Base-by-base conservation (phyloP, 2,329 filamentous ascomycete genomes). In the Chaetoscypha palmicola region DNA sequence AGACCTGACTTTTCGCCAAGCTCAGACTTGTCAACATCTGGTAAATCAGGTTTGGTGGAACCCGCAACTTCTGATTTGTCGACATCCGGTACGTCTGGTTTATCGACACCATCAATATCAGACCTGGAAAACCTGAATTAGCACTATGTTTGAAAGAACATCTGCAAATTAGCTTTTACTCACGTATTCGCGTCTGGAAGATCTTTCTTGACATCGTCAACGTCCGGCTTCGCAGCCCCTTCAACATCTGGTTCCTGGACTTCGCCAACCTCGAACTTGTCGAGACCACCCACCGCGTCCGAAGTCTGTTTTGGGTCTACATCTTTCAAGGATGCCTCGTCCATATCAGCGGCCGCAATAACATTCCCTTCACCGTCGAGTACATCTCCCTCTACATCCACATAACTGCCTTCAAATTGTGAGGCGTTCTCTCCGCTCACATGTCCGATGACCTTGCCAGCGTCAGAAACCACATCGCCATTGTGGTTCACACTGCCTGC, bases 371-470 rank as follows among this genome's bases (percentile, higher is more conserved):
- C 72, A 22, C 73, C 70, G 58, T 77, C 73, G 24, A 77, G 63
- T 9, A 77, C 69, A 49, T 75, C 71, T n/a, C 74, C 74, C 41
- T 73, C 68, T 44, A 70, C 69, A 53, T 71, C 76, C 46, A 77
- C 68, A 37, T 68, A 47, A 24, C 69, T 49, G 3, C 65, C 67
- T 48, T 66, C 66, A 30, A 87, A 72, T 41, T 74, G 70, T 59
- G 75, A 74, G 30, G 75, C 59, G 44, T 82, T 75, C 8, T 83
- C 82, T 58, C 86, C 81, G 16, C 84, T 64, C 1, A 86, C 72
- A 43, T 68, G 68, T 43, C 73, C 73, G 41, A 76, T 63, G 38
- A 75, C 67, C 37, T 74, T 70, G 42, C 73, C 73, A 3, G 72
- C 65, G 2, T 74, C 66, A 47, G 76, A 70, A n/a, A 75, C 58